These are phyloP conservation scores for Cyclanthera cordifolia DNA, from an alignment of 306 rosid species.

Conservation along the genomic window DNA sequence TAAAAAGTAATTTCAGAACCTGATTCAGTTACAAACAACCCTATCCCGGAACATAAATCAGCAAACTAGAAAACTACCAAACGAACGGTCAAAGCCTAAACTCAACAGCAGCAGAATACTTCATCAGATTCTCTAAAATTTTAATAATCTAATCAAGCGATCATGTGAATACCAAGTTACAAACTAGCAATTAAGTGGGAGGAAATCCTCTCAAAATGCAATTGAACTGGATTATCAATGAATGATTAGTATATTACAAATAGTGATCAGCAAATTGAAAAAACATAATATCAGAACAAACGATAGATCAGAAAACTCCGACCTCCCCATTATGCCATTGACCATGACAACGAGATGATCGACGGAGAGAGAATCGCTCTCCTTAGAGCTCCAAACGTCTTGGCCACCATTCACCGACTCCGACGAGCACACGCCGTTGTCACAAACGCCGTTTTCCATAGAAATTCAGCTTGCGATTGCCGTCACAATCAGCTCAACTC, in stretches of 20 bases:
- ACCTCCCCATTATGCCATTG: conserved; percentile 92
- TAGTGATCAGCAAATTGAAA: not conserved
- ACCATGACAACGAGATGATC: conserved; percentile 90
- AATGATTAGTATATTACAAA: not conserved
- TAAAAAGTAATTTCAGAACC: not conserved
- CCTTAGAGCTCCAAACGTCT: conserved; percentile 66
- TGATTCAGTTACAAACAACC: not conserved
- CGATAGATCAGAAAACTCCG: not conserved
- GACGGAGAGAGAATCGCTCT: conserved; percentile 61
- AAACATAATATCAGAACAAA: not conserved
- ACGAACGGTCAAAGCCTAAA: not conserved
- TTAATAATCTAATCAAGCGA: not conserved
- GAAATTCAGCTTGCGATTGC: not conserved
- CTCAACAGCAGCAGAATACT: not conserved
- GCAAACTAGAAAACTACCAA: not conserved
- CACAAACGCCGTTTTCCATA: conserved; percentile 42
- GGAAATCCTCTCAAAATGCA: not conserved
- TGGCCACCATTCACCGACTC: conserved; percentile 51
- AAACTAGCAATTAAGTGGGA: not conserved
- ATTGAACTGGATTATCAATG: not conserved
- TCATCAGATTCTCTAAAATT: not conserved
- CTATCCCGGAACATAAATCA: not conserved
- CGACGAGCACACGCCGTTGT: conserved; percentile 45
- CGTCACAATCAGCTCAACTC: not conserved
- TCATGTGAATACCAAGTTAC: not conserved